Evolutionary conservation across 75 land plant genomes (phyloP).

Genomic region (Isoetes taiwanensis): DNA sequence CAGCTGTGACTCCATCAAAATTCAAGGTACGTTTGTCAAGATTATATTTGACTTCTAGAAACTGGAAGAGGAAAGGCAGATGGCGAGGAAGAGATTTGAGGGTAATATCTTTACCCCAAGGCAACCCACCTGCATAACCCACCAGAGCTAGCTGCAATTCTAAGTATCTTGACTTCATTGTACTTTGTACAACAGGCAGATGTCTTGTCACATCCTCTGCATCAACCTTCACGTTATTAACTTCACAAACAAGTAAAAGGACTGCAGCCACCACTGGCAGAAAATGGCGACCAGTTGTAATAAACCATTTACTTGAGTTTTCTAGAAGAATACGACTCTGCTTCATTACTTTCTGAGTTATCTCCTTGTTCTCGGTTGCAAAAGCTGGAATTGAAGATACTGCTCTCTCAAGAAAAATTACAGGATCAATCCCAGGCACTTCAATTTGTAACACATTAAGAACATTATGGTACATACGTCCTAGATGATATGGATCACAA

Average conservation of each 20-base stretch:
- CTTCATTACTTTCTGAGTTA: conserved; percentile 17
- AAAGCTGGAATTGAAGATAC: conserved; percentile 6
- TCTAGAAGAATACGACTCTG: conserved; percentile 51
- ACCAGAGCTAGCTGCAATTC: conserved; percentile 42
- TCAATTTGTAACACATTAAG: conserved; percentile 9
- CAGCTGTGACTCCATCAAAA: no score
- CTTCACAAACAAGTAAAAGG: conserved; percentile 33
- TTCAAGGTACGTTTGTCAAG: no score
- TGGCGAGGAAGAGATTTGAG: conserved; percentile 39
- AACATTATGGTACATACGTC: conserved; percentile 18
- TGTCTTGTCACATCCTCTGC: conserved; percentile 49
- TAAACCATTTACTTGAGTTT: conserved; percentile 45
- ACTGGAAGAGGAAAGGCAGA: conserved; percentile 46
- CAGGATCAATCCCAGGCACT: conserved; percentile 10
- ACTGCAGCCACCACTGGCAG: conserved; percentile 57
- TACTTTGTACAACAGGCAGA: conserved; percentile 16
- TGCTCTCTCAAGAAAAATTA: conserved; percentile 15
- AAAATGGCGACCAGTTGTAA: conserved; percentile 58
- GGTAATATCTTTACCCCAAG: conserved; percentile 75
- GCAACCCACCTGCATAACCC: conserved; percentile 32
- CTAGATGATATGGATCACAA: conserved; percentile 18
- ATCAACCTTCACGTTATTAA: conserved; percentile 28
- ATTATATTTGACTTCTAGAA: conserved; percentile 23
- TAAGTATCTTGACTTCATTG: conserved; percentile 32
- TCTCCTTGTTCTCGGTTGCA: conserved; percentile 5